phyloP scores from a whole-genome alignment of 2,329 filamentous ascomycete genomes.

The Esteya vermicola region DNA sequence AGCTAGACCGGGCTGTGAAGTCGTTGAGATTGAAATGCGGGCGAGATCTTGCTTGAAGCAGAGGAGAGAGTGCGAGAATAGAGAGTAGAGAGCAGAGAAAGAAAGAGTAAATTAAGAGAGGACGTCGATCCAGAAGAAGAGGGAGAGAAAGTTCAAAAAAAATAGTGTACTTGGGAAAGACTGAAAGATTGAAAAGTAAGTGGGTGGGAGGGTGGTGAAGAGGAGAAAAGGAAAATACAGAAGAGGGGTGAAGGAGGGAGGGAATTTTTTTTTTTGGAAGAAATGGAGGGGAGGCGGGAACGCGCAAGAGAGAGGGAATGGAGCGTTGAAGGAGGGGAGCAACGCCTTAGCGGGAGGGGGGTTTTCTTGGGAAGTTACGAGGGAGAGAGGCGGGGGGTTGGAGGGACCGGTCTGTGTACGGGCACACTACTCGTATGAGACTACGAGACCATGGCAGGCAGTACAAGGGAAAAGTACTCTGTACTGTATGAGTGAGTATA shows the following conservation, averaged over 20 bases:
- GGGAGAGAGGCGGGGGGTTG: constrained; percentile 13
- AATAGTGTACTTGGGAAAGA: no score
- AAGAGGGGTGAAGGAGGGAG: constrained; percentile 13
- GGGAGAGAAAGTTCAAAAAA: background rate
- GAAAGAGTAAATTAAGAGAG: background rate
- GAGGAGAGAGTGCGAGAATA: background rate
- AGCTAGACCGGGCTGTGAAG: constrained; percentile 5
- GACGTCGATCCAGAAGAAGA: background rate
- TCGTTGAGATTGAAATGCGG: background rate
- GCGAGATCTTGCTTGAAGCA: background rate
- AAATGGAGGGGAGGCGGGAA: constrained; percentile 10
- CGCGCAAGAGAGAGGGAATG: constrained; percentile 8
- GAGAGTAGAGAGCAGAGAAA: background rate
- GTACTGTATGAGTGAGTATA: no score
- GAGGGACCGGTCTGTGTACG: constrained; percentile 1
- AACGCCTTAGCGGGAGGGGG: constrained; percentile 11
- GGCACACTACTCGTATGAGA: background rate
- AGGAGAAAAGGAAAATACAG: constrained; percentile 10
- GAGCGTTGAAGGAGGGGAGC: constrained; percentile 6
- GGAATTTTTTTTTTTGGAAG: constrained; percentile 11
- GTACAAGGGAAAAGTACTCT: no score
- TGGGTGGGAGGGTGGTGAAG: no score
- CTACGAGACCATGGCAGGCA: background rate
- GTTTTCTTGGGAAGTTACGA: constrained; percentile 1
- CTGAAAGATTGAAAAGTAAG: no score